Conservation (phyloP, 176 grass and related monocot species). For the Coix lacrymajobi region DNA sequence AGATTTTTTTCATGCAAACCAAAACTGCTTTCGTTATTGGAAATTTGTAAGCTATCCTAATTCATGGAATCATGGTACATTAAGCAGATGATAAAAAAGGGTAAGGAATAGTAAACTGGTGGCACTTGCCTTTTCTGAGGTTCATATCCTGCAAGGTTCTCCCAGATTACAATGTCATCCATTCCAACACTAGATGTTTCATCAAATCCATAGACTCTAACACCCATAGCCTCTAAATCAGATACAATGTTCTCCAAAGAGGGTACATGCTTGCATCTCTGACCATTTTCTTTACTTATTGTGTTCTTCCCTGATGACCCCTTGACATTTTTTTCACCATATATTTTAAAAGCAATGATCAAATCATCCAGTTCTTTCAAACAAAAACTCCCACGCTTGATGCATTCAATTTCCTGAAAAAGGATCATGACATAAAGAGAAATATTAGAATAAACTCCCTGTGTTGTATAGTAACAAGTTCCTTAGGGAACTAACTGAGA, state of each 20-base stretch:
- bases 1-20: not conserved
- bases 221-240: conserved; percentile 85
- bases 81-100: not conserved
- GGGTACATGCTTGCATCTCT: conserved; percentile 45
- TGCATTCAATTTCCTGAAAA: conserved; percentile 80
- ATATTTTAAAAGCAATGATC: conserved; percentile 61
- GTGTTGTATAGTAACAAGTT: too few relatives aligned
- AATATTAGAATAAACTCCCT: conserved; percentile 1
- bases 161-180: conserved; percentile 83
- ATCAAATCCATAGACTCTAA: conserved; percentile 84
- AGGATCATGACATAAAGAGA: not conserved
- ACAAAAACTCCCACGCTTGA: conserved; percentile 61
- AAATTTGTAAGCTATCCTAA: not conserved
- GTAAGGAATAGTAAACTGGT: not conserved
- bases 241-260: conserved; percentile 74
- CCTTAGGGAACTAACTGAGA: too few relatives aligned
- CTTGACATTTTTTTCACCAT: conserved; percentile 54
- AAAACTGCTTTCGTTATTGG: not conserved
- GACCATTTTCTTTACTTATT: conserved; percentile 39
- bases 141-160: conserved; percentile 88
- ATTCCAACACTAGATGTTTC: conserved; percentile 64
- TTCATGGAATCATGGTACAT: not conserved
- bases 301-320: conserved; percentile 39
- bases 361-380: conserved; percentile 76
- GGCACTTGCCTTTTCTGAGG: conserved; percentile 69